Conservation (phyloP, 2,329 filamentous ascomycete species). For the Sphaerulina vaccinii region DNA sequence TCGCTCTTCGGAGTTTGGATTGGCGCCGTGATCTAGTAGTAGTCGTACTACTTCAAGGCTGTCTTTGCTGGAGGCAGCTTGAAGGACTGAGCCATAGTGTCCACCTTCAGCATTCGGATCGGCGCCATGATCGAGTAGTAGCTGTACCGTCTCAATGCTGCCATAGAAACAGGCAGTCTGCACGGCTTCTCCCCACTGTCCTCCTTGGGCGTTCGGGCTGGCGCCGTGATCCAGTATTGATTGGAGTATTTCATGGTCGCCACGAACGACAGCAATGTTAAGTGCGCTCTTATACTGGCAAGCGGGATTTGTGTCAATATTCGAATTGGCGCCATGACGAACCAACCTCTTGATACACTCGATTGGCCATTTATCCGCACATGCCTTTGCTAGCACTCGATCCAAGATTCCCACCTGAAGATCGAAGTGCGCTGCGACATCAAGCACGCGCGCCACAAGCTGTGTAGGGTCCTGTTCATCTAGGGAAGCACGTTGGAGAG, state of each 20-base stretch:
- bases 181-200: conserved; percentile 14
- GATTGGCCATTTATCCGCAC: no score
- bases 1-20: no score
- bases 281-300: neutral
- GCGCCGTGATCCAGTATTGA: conserved; percentile 26
- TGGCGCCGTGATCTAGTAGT: no score
- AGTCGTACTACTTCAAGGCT: conserved; percentile 16
- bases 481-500: no score
- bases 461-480: no score
- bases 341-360: neutral
- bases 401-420: no score
- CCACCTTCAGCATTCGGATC: conserved; percentile 22
- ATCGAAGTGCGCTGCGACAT: no score
- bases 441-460: no score
- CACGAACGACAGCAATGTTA: neutral
- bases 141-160: conserved; percentile 9
- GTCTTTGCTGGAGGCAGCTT: conserved; percentile 15
- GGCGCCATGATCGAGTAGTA: conserved; percentile 24
- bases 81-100: conserved; percentile 15
- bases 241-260: conserved; percentile 14
- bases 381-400: no score
- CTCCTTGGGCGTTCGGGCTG: conserved; percentile 8
- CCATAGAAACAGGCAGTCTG: conserved; percentile 16
- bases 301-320: neutral
- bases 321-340: neutral